Base-by-base conservation (phyloP, 1,284 basidiomycete species). In the Ceratobasidium sp. region DNA sequence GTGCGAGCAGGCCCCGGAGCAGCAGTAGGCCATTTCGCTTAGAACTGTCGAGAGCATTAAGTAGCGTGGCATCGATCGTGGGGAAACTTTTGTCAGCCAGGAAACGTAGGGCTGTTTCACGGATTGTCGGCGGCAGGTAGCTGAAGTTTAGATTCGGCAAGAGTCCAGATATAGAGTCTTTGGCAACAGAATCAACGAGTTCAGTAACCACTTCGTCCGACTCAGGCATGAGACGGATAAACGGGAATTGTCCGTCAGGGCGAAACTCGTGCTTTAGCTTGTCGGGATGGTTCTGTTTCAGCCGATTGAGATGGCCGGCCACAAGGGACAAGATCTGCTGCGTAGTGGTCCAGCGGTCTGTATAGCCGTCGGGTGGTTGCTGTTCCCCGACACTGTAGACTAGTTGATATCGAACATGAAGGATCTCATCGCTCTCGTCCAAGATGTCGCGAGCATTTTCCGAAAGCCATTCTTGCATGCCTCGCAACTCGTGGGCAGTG, bases 391-490 rank as follows among this genome's bases (percentile, higher is more conserved):
- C 77, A 0, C 85, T 83, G 67, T 86, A 86, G 0, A 86, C 78
- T 6, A 87, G 77, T 54, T 86, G 85, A 66, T 83, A 86, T 0
- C 81, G 80, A 46, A 83, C 81, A 59, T 82, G 81, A 5, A 86
- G 79, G 25, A 87, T 80, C 70, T 86, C 85, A 66, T 86, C 85
- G 74, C 85, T 85, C 74, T 86, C 85, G 59, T 87, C 86, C 3
- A 86, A 74, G 33, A 87, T 78, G 62, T 86, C 85, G 23, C 84
- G 79, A 9, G 80, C 77, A 53, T 75, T 62, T 0, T 70, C 62
- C 38, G 78, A 67, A 0, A 86, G 75, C 83, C 83, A 84, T 18
- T 60, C 73, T 46, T 83, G 80, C 0, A 77, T 75, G 0, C 73
- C 48, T 11, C 79, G 73, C 9, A 80, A 40, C 1, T 30, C 18